Base-by-base conservation (phyloP, 2,329 filamentous ascomycete species). In the Fusarium graminum region DNA sequence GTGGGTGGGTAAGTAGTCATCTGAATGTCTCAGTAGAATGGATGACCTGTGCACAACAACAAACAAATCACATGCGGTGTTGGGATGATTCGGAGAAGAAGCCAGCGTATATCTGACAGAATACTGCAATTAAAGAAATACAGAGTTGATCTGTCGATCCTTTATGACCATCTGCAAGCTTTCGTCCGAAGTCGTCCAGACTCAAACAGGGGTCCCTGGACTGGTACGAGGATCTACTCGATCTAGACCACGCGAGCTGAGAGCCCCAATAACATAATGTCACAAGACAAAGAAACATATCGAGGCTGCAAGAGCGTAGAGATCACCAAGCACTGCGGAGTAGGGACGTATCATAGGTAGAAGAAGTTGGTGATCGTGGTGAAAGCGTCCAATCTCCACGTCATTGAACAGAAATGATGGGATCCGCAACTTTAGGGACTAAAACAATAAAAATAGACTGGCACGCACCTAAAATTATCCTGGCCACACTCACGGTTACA, bases 391-490 rank as follows among this genome's bases (percentile, higher is more conserved):
- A 32, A 17, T 49, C 29, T 49, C 49, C 55, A 55, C 60, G 62
- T 65, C 61, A 53, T 49, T 64, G 32, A 38, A 45, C 17, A 30
- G 45, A 52, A 30, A 58, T 49, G 45, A 57, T 46, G 41, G 49
- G 14, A 43, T 46, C 43, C 58, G 40, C 32, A 16, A 11, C 22
- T 51, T 25, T 7, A 6, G 12, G n/a, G 22, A 54, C 57, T 30
- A 65, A 67, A 65, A 65, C 63, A 65, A 58, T 67, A 50, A 41
- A 39, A 44, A 30, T 19, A 22, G 59, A 38, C 41, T 30, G 40
- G 39, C 45, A 51, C 52, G 42, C 42, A 56, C 19, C 62, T 69
- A 65, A 71, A 61, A 67, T 54, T 56, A 63, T 63, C 58, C 51
- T 44, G 41, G 13, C 39, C 17, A 6, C 19, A 9, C n/a, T 7